Evolutionary conservation across 257 asterid genomes (phyloP), one percentile per base, ranked within the genome.

Genomic region (Gentiana straminea): DNA sequence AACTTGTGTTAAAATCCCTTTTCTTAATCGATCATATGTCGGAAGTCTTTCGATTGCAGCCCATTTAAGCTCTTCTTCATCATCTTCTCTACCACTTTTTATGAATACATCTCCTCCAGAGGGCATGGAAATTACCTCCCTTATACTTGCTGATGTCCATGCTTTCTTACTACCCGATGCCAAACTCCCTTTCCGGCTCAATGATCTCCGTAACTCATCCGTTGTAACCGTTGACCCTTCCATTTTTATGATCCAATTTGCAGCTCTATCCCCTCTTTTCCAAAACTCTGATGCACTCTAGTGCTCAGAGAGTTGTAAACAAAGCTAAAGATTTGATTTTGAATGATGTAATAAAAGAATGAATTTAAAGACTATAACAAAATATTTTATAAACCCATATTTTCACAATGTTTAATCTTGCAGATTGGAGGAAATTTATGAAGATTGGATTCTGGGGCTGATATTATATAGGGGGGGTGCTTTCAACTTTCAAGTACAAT

Each of bases 1-100:
- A 13, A 79, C 94, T 67, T 78, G 82, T 41, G 74, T 79, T 47
- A 84, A 9, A 41, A 86, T 73, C 55, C 92, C 88, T 50, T 78
- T 86, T 55, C 81, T 79, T 81, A 84, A 58, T 7, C 96, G 79
- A 65, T 78, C 92, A 66, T 76, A 76, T 13, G 96, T 86, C 0
- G 96, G 96, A 13, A 86, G 96, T 72, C 92, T 77, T 63, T 86
- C 92, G 2, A 84, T 81, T 54, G 92, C 96, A 53, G 96, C 96
- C 94, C 92, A 81, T 64, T 68, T 79, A 32, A 84, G 94, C 67
- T 84, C 89, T 13, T 79, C 89, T 51, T 86, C 94, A 9, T 86
- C 95, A 13, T 81, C 87, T 13, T 60, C 70, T 53, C 81, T 77
- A 61, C 81, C 88, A 66, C 88, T 84, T 43, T 73, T 77, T 59